Evolutionary conservation across 305 asterid species (phyloP).

Genomic region (Fraxinus nigra): DNA sequence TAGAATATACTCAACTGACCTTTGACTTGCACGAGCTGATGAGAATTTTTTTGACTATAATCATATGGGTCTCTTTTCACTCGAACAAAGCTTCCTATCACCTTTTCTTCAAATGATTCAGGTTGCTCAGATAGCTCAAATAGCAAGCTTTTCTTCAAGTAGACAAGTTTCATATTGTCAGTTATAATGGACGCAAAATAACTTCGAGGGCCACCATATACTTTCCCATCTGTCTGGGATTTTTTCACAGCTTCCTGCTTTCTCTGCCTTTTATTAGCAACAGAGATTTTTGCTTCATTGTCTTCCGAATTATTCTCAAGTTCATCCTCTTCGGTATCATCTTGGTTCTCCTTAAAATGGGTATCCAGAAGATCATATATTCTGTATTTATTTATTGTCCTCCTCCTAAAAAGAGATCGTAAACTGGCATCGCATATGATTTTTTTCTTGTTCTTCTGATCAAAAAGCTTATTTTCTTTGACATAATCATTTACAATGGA

Average conservation of each 20-base stretch:
- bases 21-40: conserved; percentile 76
- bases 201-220: conserved; percentile 25
- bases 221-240: conserved; percentile 24
- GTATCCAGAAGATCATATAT: conserved; percentile 55
- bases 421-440: conserved; percentile 54
- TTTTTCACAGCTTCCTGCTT: conserved; percentile 32
- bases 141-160: conserved; percentile 69
- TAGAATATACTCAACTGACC: conserved; percentile 44
- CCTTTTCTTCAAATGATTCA: conserved; percentile 61
- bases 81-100: conserved; percentile 68
- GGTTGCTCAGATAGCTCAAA: conserved; percentile 54
- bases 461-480: conserved; percentile 47
- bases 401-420: conserved; percentile 49
- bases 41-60: conserved; percentile 33
- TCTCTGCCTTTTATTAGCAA: conserved; percentile 33
- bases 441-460: conserved; percentile 50
- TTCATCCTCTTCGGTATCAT: conserved; percentile 53
- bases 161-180: conserved; percentile 75
- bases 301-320: conserved; percentile 34
- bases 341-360: conserved; percentile 62
- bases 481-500: conserved; percentile 48
- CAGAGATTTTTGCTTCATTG: conserved; percentile 15
- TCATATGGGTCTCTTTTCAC: conserved; percentile 54
- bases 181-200: conserved; percentile 54
- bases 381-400: conserved; percentile 34